A percentile compares a stretch with the other conserved stretches of the same genome.
Evolutionary conservation across 164 flowering plant genomes (phyloP).

Genomic region (Echeveria elegans): DNA sequence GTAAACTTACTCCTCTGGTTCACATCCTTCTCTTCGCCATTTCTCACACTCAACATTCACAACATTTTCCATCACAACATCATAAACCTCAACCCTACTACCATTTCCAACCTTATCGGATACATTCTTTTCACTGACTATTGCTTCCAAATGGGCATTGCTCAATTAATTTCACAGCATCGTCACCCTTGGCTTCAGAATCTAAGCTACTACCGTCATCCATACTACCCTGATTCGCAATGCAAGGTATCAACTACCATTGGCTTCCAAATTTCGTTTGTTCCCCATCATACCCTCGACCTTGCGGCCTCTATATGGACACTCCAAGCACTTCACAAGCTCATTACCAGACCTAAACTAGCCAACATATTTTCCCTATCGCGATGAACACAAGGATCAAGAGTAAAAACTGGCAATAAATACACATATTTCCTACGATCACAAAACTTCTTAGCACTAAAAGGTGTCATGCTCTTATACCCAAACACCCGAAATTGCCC

Average conservation of each 20-base stretch:
- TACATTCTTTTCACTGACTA: not conserved
- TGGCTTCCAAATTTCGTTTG: slow-evolving; percentile 21
- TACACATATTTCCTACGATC: slow-evolving; percentile 91
- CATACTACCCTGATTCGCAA: too few relatives aligned
- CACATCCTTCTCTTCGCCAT: slow-evolving; percentile 17
- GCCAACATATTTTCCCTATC: slow-evolving; percentile 82
- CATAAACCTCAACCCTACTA: not conserved
- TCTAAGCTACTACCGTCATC: not conserved
- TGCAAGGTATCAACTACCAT: too few relatives aligned
- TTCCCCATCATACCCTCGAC: slow-evolving; percentile 62
- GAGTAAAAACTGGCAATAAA: slow-evolving; percentile 83
- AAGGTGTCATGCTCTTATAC: slow-evolving; percentile 64
- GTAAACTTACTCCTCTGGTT: slow-evolving; percentile 36
- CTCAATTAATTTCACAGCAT: not conserved
- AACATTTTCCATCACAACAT: slow-evolving; percentile 1
- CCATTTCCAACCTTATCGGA: slow-evolving; percentile 6
- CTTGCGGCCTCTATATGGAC: slow-evolving; percentile 87
- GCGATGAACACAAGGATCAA: slow-evolving; percentile 63
- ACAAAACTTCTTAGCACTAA: slow-evolving; percentile 86
- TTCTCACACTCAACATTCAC: slow-evolving; percentile 10
- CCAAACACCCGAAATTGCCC: slow-evolving; percentile 76
- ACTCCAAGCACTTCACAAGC: slow-evolving; percentile 75
- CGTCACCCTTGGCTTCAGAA: not conserved
- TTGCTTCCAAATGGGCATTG: slow-evolving; percentile 4
- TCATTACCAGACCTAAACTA: slow-evolving; percentile 64